A percentile compares a stretch with the other conserved stretches of the same genome.
Evolutionary conservation across 257 asterid genomes (phyloP).

Genomic region (Gynochthodes officinalis): DNA sequence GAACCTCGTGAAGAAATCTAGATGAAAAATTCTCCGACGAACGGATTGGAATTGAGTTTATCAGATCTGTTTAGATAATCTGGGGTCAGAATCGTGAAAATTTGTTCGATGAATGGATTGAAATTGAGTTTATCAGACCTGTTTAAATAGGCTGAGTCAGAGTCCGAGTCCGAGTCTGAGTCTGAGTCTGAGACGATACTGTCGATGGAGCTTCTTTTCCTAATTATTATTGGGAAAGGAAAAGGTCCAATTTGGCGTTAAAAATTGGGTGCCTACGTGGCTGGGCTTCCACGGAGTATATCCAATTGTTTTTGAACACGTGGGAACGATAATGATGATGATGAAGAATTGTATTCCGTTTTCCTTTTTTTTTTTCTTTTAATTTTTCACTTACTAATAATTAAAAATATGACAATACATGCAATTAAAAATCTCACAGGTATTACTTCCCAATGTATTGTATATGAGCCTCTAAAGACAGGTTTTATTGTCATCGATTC

Average conservation of each 20-base stretch:
- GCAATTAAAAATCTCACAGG: too few species aligned
- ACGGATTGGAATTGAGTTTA: background rate
- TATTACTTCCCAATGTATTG: background rate
- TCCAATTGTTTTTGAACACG: slow-evolving; percentile 6
- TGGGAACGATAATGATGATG: background rate
- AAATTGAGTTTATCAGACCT: background rate
- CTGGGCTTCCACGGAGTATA: background rate
- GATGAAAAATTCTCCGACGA: background rate
- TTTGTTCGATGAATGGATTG: too few species aligned
- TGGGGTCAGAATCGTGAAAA: background rate
- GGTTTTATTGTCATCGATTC: background rate
- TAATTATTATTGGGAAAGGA: background rate
- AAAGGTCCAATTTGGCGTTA: background rate
- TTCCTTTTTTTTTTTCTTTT: background rate
- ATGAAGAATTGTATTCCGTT: background rate
- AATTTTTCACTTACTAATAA: background rate
- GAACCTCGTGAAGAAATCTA: background rate
- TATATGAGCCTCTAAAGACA: background rate
- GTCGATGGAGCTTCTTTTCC: too few species aligned
- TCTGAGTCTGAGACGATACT: background rate
- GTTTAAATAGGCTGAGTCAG: background rate
- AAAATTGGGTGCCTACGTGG: slow-evolving; percentile 1
- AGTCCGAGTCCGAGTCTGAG: background rate
- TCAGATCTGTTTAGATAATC: background rate
- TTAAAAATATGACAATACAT: background rate